These are phyloP conservation scores for Clavariopsis aquatica DNA, from an alignment of 495 filamentous ascomycete species.

Conservation along the genomic window DNA sequence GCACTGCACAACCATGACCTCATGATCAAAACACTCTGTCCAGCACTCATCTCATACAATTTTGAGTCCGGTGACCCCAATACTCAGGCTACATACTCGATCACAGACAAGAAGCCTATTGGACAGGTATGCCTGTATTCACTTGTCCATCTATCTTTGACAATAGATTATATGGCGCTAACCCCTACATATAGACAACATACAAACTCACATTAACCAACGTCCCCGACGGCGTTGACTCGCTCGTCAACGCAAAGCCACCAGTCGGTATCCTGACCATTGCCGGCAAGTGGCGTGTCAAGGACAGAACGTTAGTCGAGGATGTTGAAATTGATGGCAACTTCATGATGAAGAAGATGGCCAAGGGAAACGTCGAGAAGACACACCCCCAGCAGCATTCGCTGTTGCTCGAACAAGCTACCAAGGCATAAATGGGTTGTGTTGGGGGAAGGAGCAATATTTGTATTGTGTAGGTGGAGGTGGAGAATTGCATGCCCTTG, in stretches of 20 bases:
- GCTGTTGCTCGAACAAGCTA: slow-evolving; percentile 32
- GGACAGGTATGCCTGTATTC: slow-evolving; percentile 33
- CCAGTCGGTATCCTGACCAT: slow-evolving; percentile 39
- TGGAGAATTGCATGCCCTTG: too few relatives aligned
- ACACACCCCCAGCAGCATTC: slow-evolving; percentile 38
- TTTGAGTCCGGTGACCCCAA: slow-evolving; percentile 35
- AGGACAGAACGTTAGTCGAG: slow-evolving; percentile 29
- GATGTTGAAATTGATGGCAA: slow-evolving; percentile 42
- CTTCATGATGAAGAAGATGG: slow-evolving; percentile 41
- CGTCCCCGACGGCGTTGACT: slow-evolving; percentile 35
- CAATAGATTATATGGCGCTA: not conserved
- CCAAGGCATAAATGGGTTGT: slow-evolving; percentile 6
- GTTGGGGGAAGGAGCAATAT: not conserved
- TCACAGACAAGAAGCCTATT: slow-evolving; percentile 41
- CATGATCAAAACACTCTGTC: slow-evolving; percentile 39
- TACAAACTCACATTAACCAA: slow-evolving; percentile 42
- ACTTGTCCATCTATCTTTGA: not conserved
- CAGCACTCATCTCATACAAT: slow-evolving; percentile 31
- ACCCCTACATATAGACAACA: slow-evolving; percentile 27
- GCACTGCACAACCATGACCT: slow-evolving; percentile 41
- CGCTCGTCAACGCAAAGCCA: slow-evolving; percentile 40
- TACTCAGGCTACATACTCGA: slow-evolving; percentile 30
- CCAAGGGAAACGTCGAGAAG: slow-evolving; percentile 42
- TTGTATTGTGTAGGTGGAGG: too few relatives aligned
- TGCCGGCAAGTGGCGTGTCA: slow-evolving; percentile 39